Conservation (phyloP, 2,329 filamentous ascomycete genomes). For the Rhinocladiella similis region DNA sequence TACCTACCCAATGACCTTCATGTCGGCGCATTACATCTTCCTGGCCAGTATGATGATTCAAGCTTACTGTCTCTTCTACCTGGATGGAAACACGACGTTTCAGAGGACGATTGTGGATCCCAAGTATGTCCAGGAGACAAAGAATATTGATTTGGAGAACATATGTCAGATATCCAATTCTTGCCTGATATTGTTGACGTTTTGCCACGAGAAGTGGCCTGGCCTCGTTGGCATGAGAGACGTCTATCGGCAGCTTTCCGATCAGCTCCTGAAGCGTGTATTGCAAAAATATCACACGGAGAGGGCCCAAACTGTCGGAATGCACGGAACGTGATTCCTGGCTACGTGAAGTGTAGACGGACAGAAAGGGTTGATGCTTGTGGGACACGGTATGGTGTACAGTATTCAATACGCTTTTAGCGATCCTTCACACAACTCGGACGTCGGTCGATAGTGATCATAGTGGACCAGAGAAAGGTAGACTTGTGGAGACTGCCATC, state of each 20-base stretch:
- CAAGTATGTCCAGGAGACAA: not conserved
- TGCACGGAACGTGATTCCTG: too few relatives aligned
- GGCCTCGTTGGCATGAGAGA: conserved; percentile 13
- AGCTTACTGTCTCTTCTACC: conserved; percentile 24
- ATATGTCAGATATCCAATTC: conserved; percentile 14
- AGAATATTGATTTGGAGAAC: conserved; percentile 1
- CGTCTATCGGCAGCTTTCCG: conserved; percentile 6
- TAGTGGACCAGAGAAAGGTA: too few relatives aligned
- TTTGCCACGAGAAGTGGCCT: conserved; percentile 14
- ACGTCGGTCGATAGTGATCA: too few relatives aligned
- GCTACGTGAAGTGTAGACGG: too few relatives aligned
- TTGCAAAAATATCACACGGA: not conserved
- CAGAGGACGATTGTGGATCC: not conserved
- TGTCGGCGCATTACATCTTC: conserved; percentile 31
- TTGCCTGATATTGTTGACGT: conserved; percentile 15
- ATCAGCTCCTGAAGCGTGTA: not conserved
- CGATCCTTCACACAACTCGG: too few relatives aligned
- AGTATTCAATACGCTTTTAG: too few relatives aligned
- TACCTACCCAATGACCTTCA: conserved; percentile 31
- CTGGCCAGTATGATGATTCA: conserved; percentile 30
- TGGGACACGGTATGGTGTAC: too few relatives aligned
- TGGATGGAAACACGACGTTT: conserved; percentile 18
- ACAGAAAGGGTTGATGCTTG: too few relatives aligned
- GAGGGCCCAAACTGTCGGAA: not conserved
- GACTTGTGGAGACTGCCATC: too few relatives aligned